phyloP scores from a whole-genome alignment of 345 rosid species.

The Stellera chamaejasme region DNA sequence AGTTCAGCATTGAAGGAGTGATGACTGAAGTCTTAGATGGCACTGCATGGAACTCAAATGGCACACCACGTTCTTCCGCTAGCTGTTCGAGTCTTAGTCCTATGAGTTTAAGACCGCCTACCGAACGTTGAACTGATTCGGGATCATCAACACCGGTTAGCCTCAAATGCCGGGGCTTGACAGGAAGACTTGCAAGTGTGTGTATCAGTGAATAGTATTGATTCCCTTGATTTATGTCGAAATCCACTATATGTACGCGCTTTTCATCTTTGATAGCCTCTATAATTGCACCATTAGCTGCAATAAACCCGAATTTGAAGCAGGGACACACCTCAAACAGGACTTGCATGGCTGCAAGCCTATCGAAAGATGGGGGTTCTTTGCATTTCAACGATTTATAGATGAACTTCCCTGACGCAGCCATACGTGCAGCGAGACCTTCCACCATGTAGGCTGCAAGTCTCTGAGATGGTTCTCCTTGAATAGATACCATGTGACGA shows the following conservation, averaged over 20 bases:
- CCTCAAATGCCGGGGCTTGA: constrained; percentile 51
- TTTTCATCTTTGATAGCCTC: constrained; percentile 72
- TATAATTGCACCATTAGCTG: constrained; percentile 78
- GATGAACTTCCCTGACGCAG: constrained; percentile 76
- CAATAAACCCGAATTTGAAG: constrained; percentile 87
- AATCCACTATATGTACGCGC: constrained; percentile 77
- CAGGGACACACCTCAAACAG: constrained; percentile 98
- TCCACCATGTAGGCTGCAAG: constrained; percentile 98
- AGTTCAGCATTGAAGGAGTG: constrained; percentile 59
- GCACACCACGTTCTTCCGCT: constrained; percentile 53
- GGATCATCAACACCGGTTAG: constrained; percentile 95
- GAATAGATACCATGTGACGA: constrained; percentile 74
- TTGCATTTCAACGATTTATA: constrained; percentile 91
- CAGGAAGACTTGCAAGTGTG: constrained; percentile 39
- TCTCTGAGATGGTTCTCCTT: constrained; percentile 91
- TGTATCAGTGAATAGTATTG: constrained; percentile 87
- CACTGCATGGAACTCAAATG: constrained; percentile 64
- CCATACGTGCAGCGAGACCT: constrained; percentile 95
- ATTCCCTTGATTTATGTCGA: constrained; percentile 91
- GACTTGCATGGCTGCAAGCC: constrained; percentile 98
- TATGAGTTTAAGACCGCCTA: constrained; percentile 65
- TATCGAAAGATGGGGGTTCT: constrained; percentile 90
- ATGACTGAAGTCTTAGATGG: constrained; percentile 65
- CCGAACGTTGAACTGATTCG: constrained; percentile 80
- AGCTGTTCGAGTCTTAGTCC: constrained; percentile 81